These are phyloP conservation scores for Neopestalotiopsis clavispora DNA, from an alignment of 2,329 filamentous ascomycete genomes.

Conservation along the genomic window DNA sequence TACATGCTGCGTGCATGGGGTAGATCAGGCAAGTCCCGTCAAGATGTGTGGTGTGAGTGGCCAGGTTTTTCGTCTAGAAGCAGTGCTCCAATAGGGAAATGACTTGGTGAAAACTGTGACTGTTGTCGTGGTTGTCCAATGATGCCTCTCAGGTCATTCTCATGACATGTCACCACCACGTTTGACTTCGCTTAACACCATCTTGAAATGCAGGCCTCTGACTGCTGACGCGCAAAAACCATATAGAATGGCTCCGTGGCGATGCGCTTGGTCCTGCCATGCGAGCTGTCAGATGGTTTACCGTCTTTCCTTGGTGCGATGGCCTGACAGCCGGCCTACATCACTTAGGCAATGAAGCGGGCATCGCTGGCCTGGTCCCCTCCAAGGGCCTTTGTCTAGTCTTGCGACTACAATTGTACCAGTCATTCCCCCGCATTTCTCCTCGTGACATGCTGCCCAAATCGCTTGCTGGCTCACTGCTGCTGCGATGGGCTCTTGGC, in stretches of 20 bases:
- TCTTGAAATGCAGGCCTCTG: background rate
- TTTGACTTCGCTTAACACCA: conserved; percentile 8
- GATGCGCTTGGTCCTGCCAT: conserved; percentile 1
- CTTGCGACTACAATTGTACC: background rate
- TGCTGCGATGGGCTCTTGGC: conserved; percentile 7
- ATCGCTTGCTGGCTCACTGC: background rate
- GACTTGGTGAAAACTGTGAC: background rate
- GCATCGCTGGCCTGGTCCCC: background rate
- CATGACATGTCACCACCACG: conserved; percentile 9
- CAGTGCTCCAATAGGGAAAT: background rate
- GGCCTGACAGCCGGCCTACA: background rate
- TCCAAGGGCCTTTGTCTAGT: background rate
- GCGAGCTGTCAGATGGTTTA: conserved; percentile 8
- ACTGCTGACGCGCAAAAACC: background rate
- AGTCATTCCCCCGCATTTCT: background rate
- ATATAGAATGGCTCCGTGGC: background rate
- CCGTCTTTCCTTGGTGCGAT: background rate
- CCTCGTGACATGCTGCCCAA: conserved; percentile 7
- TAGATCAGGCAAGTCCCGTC: background rate
- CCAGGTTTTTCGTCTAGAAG: background rate
- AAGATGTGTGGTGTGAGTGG: background rate
- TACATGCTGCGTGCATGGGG: background rate
- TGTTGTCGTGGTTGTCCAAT: background rate
- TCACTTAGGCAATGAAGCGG: background rate
- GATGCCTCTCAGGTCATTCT: background rate